Conservation (phyloP, 768 basidiomycete species). For the Leucosporidium yakuticum region DNA sequence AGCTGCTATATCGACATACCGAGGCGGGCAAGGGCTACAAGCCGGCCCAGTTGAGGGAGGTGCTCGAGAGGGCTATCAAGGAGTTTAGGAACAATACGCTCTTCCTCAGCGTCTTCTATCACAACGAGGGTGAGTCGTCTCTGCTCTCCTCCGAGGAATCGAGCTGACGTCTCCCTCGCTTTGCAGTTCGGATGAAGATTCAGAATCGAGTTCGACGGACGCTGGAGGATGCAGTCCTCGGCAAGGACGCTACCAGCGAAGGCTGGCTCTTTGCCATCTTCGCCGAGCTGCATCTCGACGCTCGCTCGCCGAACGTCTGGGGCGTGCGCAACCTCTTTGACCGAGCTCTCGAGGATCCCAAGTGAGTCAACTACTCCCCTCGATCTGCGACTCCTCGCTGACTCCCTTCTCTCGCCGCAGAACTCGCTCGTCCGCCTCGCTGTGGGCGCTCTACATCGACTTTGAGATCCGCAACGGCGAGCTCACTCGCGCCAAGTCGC, state of each 20-base stretch:
- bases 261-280: conserved; percentile 40
- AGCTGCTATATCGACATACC: conserved; percentile 40
- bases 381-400: not conserved
- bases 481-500: conserved; percentile 39
- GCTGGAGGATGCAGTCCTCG: conserved; percentile 35
- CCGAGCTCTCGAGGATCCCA: conserved; percentile 39
- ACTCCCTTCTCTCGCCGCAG: conserved; percentile 22
- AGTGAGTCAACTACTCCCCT: not conserved
- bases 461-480: conserved; percentile 43
- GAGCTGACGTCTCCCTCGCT: not conserved
- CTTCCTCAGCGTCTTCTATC: conserved; percentile 43
- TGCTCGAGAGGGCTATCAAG: conserved; percentile 42
- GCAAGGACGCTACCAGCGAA: conserved; percentile 25
- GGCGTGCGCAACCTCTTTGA: conserved; percentile 44
- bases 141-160: not conserved
- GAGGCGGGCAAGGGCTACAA: conserved; percentile 32
- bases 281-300: conserved; percentile 37
- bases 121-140: conserved; percentile 37
- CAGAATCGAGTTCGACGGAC: conserved; percentile 43
- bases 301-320: conserved; percentile 39
- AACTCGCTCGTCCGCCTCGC: conserved; percentile 38
- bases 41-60: conserved; percentile 38
- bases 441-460: conserved; percentile 47
- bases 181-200: conserved; percentile 38
- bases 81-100: conserved; percentile 45